Evolutionary conservation across 2,329 filamentous ascomycete species (phyloP).

Genomic region (Teratosphaeria zuluensis): DNA sequence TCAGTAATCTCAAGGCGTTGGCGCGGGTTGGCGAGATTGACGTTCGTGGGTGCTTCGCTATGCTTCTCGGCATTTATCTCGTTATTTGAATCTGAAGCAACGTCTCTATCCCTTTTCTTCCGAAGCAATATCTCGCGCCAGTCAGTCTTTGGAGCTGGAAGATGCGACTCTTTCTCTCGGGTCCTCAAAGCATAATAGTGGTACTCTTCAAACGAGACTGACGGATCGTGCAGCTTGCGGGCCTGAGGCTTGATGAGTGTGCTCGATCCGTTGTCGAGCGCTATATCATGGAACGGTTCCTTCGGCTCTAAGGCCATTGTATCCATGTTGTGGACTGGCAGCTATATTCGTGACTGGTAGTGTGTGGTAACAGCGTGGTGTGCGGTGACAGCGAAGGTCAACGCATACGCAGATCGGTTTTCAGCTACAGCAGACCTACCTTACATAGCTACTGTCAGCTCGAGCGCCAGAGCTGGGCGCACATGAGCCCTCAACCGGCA

Average conservation of each 20-base stretch:
- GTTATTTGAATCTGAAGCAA: conserved; percentile 2
- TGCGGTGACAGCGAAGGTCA: not conserved
- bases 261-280: not conserved
- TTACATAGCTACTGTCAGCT: not conserved
- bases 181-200: conserved; percentile 17
- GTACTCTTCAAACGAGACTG: conserved; percentile 18
- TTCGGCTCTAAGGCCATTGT: not conserved
- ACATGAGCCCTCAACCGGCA: not conserved
- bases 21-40: conserved; percentile 9
- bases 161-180: conserved; percentile 10
- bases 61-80: not conserved
- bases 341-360: not conserved
- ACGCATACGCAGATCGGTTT: too few species aligned
- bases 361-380: not conserved
- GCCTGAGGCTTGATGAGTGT: conserved; percentile 17
- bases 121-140: conserved; percentile 9
- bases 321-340: not conserved
- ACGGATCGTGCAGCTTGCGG: conserved; percentile 19
- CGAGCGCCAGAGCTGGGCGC: not conserved
- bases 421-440: not conserved
- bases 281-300: not conserved
- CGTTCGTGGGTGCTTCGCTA: not conserved
- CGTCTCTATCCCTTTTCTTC: not conserved
- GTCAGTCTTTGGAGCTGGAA: conserved; percentile 8
- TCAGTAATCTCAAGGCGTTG: conserved; percentile 8